Evolutionary conservation across 106 monocot species (phyloP), one percentile per base, ranked within the genome.

Genomic region (Iris macrosiphon): DNA sequence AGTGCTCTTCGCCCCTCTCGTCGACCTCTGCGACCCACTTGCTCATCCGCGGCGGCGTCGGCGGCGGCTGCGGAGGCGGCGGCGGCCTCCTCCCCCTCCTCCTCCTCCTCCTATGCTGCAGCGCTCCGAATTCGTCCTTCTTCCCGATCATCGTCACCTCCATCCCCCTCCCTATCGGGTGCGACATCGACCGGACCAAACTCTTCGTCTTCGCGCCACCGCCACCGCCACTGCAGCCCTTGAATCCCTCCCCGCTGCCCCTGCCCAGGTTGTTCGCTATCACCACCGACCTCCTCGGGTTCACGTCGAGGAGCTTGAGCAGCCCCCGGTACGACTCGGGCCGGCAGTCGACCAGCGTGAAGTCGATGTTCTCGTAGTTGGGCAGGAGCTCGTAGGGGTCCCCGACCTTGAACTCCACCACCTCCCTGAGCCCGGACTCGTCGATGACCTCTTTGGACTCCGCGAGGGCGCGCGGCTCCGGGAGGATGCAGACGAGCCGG

Each of bases 1-100:
- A 34, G 57, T 81, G 75, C 45, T 81, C 81, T 63, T 81, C 81
- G 0, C 81, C 81, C 25, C 57, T 80, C 50, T 75, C 75, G n/a
- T 75, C 81, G 19, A 81, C 48, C 63, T 59, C 62, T 51, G 8
- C 68, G 29, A 75, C 81, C 75, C 81, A 81, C 2, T 25, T 45
- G 62, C 65, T 81, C 60, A 64, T 81, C 13, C 52, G n/a, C 22
- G 20, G 13, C 2, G 16, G 6, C 50, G 2, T 28, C n/a, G 16
- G 33, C 62, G 13, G 10, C 7, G 14, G 14, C 12, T n/a, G 13
- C 2, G 16, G 6, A 43, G 2, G 21, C n/a, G 16, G 33, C 62
- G 13, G 10, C 7, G 14, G 0, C 9, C 34, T 40, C 40, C 8
- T 1, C 24, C 31, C 39, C 26, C 55, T 49, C 11, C 44, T n/a